Percentiles rank a stretch among this genome's conserved stretches.
Conservation (phyloP, 805 yeast genomes). For the Yarrowia hollandica region DNA sequence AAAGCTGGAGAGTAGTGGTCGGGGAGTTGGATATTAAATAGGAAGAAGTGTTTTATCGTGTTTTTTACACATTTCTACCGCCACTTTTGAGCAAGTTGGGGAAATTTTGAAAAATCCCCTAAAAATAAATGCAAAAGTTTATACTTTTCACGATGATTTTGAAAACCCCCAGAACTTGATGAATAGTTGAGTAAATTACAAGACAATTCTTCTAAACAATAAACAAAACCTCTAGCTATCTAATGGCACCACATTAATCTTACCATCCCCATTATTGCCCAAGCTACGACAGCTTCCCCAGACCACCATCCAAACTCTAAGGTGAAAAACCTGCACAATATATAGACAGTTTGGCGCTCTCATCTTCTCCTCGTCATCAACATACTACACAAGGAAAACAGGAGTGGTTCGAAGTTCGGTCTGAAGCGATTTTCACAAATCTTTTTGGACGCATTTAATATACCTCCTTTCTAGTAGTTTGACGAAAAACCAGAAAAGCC, state of each 20-base stretch:
- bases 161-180: background rate
- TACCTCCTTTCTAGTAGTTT: conserved; percentile 7
- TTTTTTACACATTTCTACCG: background rate
- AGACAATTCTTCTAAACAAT: too few species aligned
- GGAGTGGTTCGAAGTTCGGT: conserved; percentile 29
- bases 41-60: background rate
- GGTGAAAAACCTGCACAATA: conserved; percentile 16
- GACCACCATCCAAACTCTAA: background rate
- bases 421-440: conserved; percentile 5
- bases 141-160: background rate
- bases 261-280: background rate
- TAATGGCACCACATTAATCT: background rate
- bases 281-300: too few species aligned
- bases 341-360: background rate
- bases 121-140: background rate
- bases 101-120: background rate
- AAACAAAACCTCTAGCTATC: background rate
- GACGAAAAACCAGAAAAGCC: background rate
- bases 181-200: too few species aligned
- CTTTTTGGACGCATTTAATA: conserved; percentile 17
- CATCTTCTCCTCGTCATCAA: conserved; percentile 11
- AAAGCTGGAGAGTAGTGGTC: background rate
- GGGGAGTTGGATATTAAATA: background rate
- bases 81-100: too few species aligned
- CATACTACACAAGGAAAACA: background rate